Percentiles rank a stretch among this genome's conserved stretches.
These are phyloP conservation scores for Tricholoma bakamatsutake DNA, from an alignment of 768 basidiomycete species.

Conservation along the genomic window DNA sequence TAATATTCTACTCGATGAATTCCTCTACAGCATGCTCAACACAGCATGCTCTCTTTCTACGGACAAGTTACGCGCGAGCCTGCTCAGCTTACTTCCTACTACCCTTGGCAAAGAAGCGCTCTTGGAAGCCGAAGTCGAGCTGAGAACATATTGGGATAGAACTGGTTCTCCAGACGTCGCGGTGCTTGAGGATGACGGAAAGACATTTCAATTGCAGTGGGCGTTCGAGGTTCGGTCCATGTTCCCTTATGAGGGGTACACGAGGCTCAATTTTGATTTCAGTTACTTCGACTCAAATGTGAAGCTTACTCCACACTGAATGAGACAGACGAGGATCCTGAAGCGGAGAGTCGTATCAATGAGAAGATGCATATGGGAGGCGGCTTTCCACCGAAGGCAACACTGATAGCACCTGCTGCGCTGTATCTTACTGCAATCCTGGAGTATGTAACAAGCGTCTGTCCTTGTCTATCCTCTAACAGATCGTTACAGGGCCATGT, in stretches of 20 bases:
- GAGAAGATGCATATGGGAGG: conserved; percentile 54
- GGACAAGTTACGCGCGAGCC: conserved; percentile 64
- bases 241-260: conserved; percentile 1
- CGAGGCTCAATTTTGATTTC: conserved; percentile 6
- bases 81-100: conserved; percentile 71
- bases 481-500: conserved; percentile 55
- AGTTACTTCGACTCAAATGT: conserved; percentile 82
- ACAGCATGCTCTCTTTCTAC: conserved; percentile 65
- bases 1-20: conserved; percentile 82
- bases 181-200: conserved; percentile 42
- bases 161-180: conserved; percentile 34
- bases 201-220: conserved; percentile 67
- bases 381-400: conserved; percentile 43
- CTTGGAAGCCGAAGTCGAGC: conserved; percentile 88
- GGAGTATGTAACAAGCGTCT: conserved; percentile 57
- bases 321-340: conserved; percentile 70
- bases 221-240: conserved; percentile 59
- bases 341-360: conserved; percentile 55
- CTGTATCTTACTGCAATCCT: conserved; percentile 89
- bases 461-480: conserved; percentile 21
- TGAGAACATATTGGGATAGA: conserved; percentile 84
- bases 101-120: conserved; percentile 87
- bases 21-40: conserved; percentile 66
- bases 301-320: conserved; percentile 85
- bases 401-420: conserved; percentile 73